Evolutionary conservation across 139 green algal species (phyloP), one percentile per base, ranked within the genome.

Genomic region (Chlorella sp.): DNA sequence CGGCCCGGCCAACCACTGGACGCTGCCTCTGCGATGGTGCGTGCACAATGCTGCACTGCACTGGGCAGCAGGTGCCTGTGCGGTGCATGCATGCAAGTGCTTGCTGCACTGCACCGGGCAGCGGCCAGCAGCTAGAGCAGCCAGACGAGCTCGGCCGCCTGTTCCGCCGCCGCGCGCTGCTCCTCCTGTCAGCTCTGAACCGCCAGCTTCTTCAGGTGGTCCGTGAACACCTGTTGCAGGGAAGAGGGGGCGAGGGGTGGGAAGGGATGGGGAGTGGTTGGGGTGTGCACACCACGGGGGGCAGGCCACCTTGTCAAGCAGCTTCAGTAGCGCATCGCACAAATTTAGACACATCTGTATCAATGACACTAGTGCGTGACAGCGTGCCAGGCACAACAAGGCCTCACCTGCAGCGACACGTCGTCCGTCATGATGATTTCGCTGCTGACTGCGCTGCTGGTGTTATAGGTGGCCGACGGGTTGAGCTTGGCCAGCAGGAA

Each of bases 401-500:
- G 7, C 44, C 44, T 51, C 73, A 80, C 73, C 63, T 75, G 78
- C 62, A 91, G 80, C 39, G 47, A 79, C 32, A 99, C 97, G 84
- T 99, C 97, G 87, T 99, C 97, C 4, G 97, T 99, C 92, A 99
- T 97, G 88, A 99, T 98, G 56, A 99, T 93, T 85, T 99, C 97
- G 25, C 72, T 83, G 82, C 84, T 88, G 70, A 90, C 84, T 15
- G 72, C 87, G 74, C 88, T 65, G 44, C 72, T 71, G 41, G 91
- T 95, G 62, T 92, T 95, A 93, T 99, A 98, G 23, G 97, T 99
- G 79, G 93, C 91, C 39, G 87, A 95, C 2, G 97, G 97, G 90
- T 99, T 99, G 41, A 99, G 90, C 89, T 97, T 98, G 57, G 96
- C 96, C 68, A 99, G 92, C 87, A 99, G 88, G 92, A 99, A 99